A percentile compares a stretch with the other conserved stretches of the same genome.
Evolutionary conservation across 129 eudicot species (phyloP).

Genomic region (Arctium lappa): DNA sequence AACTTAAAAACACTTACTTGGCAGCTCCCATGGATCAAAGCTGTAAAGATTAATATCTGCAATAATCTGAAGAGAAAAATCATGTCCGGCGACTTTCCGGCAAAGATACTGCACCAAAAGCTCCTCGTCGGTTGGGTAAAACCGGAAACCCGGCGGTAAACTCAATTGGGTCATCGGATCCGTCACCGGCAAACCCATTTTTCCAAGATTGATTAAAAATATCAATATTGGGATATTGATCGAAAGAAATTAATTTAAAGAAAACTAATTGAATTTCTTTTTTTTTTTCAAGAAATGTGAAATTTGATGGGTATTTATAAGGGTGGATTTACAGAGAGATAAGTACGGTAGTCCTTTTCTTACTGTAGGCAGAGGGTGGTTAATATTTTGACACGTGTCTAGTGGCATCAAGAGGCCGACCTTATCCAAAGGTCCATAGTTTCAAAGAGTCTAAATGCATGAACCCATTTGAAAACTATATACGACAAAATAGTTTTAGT

Average conservation of each 20-base stretch:
- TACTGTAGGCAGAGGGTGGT: slow-evolving; percentile 30
- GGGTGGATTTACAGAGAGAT: slow-evolving; percentile 27
- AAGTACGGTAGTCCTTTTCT: slow-evolving; percentile 69
- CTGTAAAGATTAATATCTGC: slow-evolving; percentile 83
- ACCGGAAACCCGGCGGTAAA: slow-evolving; percentile 92
- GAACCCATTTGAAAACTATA: slow-evolving; percentile 22
- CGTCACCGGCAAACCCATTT: slow-evolving; percentile 69
- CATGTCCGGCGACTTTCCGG: slow-evolving; percentile 67
- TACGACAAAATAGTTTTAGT: slow-evolving; percentile 15
- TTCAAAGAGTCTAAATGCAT: slow-evolving; percentile 36
- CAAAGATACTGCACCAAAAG: slow-evolving; percentile 87
- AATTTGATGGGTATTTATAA: slow-evolving; percentile 30
- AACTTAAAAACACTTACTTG: slow-evolving; percentile 43
- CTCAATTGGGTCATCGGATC: slow-evolving; percentile 76
- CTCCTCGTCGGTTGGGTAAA: slow-evolving; percentile 92
- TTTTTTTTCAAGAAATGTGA: slow-evolving; percentile 17
- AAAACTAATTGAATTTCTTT: slow-evolving; percentile 1
- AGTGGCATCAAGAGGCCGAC: slow-evolving; percentile 37
- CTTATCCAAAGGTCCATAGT: slow-evolving; percentile 45
- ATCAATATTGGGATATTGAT: background rate
- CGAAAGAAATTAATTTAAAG: background rate
- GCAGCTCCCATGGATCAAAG: slow-evolving; percentile 92
- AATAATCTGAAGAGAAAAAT: slow-evolving; percentile 62
- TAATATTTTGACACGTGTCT: slow-evolving; percentile 41
- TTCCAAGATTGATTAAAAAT: background rate